phyloP scores from a whole-genome alignment of 192 early-diverging fungal genomes.

The Entomortierella lignicola region DNA sequence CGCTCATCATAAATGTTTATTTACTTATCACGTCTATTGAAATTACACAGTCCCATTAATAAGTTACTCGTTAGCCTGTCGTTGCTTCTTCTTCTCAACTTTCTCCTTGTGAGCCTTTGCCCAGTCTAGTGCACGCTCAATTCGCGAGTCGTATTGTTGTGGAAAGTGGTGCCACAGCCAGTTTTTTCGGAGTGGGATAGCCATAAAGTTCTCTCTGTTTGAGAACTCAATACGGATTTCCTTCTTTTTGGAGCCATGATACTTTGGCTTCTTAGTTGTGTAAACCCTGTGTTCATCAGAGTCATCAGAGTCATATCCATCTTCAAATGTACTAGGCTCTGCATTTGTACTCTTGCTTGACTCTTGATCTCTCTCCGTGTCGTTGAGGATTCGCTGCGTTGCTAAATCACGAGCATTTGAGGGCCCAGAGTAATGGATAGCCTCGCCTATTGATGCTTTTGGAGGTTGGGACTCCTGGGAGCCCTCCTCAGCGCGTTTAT shows the following conservation, averaged over 20 bases:
- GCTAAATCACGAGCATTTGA: conserved; percentile 25
- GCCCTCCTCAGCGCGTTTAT: not conserved
- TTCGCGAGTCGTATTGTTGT: conserved; percentile 54
- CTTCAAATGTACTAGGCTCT: not conserved
- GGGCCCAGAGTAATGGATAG: conserved; percentile 19
- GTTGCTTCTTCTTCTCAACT: conserved; percentile 12
- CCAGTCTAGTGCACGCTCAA: conserved; percentile 43
- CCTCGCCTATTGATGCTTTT: conserved; percentile 8
- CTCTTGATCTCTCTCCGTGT: conserved; percentile 8
- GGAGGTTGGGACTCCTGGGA: not conserved
- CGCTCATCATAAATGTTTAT: not conserved
- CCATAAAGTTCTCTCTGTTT: conserved; percentile 44
- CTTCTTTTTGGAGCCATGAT: conserved; percentile 50
- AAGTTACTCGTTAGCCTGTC: no score
- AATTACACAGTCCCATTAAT: not conserved
- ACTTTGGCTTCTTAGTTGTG: conserved; percentile 30
- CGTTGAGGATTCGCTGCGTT: conserved; percentile 16
- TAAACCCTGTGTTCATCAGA: conserved; percentile 15
- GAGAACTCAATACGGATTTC: conserved; percentile 55
- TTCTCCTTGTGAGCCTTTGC: conserved; percentile 38
- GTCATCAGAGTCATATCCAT: not conserved
- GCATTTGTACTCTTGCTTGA: not conserved
- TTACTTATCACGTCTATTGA: not conserved
- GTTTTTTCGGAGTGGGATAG: conserved; percentile 46
- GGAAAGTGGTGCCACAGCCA: conserved; percentile 61